These are phyloP conservation scores for Inga oerstediana DNA, from an alignment of 306 rosid genomes.

Conservation along the genomic window DNA sequence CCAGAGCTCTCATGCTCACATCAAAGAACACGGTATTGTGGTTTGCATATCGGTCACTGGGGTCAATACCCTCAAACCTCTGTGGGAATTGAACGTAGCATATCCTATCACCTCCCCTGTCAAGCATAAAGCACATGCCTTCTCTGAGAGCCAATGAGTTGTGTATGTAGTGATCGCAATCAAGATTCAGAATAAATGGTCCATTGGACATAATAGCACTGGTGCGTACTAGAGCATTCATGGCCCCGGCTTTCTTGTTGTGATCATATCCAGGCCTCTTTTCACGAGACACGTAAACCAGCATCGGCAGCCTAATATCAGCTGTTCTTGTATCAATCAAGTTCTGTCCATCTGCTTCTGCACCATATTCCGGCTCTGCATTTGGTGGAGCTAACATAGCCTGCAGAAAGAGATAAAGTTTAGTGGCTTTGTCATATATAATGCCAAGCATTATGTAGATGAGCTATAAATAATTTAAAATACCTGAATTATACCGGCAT, in stretches of 20 bases:
- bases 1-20: conserved; percentile 89
- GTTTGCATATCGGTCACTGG: conserved; percentile 78
- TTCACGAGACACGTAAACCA: conserved; percentile 87
- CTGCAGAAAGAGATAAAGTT: conserved; percentile 38
- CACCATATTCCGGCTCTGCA: conserved; percentile 70
- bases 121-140: conserved; percentile 96
- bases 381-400: conserved; percentile 90
- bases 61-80: conserved; percentile 88
- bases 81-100: conserved; percentile 89
- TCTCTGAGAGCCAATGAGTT: conserved; percentile 83
- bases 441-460: background rate
- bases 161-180: conserved; percentile 84
- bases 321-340: conserved; percentile 71
- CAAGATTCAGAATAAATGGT: conserved; percentile 83
- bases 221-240: conserved; percentile 86
- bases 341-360: conserved; percentile 64
- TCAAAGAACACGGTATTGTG: conserved; percentile 91
- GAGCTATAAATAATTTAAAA: background rate
- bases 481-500: conserved; percentile 89
- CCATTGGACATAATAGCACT: conserved; percentile 93
- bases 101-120: conserved; percentile 83
- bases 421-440: background rate
- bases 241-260: conserved; percentile 92
- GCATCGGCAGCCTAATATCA: conserved; percentile 79
- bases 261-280: conserved; percentile 84